Conservation (phyloP, 257 asterid genomes). For the Salvia miltiorrhiza region DNA sequence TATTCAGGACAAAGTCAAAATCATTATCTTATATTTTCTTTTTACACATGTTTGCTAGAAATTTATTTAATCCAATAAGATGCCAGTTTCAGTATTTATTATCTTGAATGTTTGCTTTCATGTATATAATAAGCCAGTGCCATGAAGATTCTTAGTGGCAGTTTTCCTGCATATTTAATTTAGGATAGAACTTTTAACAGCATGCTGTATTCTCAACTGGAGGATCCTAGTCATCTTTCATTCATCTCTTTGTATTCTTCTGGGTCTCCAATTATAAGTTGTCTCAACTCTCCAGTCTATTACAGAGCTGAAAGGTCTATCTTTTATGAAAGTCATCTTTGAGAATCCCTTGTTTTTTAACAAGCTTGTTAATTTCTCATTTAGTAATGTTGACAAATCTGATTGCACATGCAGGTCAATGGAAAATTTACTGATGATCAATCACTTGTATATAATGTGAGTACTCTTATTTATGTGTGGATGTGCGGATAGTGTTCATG, state of each 20-base stretch:
- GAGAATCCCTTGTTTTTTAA: slow-evolving; percentile 10
- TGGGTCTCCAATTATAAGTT: not conserved
- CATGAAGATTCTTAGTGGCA: slow-evolving; percentile 11
- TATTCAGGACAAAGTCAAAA: too few species aligned
- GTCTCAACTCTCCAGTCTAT: not conserved
- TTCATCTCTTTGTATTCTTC: not conserved
- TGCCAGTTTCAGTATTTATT: not conserved
- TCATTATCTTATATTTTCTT: too few species aligned
- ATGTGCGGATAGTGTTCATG: not conserved
- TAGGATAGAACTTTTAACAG: not conserved
- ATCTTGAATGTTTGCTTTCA: slow-evolving; percentile 12
- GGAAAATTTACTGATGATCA: slow-evolving; percentile 87
- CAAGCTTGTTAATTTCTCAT: not conserved
- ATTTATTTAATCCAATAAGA: too few species aligned
- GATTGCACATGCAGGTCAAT: slow-evolving; percentile 65
- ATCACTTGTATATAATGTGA: slow-evolving; percentile 74
- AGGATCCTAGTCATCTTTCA: slow-evolving; percentile 1
- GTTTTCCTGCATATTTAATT: not conserved
- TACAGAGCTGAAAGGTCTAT: not conserved
- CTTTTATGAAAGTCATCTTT: slow-evolving; percentile 15
- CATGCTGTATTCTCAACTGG: not conserved
- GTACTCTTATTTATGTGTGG: slow-evolving; percentile 13
- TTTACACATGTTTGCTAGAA: too few species aligned
- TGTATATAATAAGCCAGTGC: not conserved
- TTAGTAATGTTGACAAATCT: slow-evolving; percentile 12